Base-by-base conservation (phyloP, 371 early-diverging fungal genomes). In the Rhizopus sp. region DNA sequence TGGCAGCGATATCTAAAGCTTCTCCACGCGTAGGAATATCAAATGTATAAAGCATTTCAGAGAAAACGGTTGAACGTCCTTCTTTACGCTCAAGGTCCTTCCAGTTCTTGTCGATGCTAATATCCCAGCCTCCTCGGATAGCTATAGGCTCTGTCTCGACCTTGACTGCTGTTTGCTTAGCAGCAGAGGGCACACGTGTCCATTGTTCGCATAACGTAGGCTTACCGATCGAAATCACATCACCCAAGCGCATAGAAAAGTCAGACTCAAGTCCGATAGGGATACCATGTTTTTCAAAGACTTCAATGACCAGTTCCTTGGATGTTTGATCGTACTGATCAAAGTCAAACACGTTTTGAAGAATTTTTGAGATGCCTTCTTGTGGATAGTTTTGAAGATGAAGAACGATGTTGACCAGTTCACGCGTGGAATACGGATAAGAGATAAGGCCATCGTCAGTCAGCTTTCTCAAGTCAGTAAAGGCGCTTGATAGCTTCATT, bases 341-440 rank as follows among this genome's bases (percentile, higher is more conserved):
- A 65, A 92, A 92, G 62, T 93, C 93, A 69, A 93, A 91, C 0
- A 93, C 90, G 53, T 93, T 92, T 55, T 87, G 85, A 42, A 93
- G 68, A 15, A 88, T 86, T 47, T 85, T 82, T 42, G 87, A 82
- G 30, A 91, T 82, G 15, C 88, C 85, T 66, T 92, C 91, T 34
- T 80, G 77, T 10, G 92, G 92, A 60, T 82, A 92, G 16, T 59
- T 73, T 67, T 91, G 84, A 75, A 90, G 79, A 64, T 92, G 91
- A 30, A 80, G 77, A 8, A 90, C 91, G 59, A 93, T 81, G 45
- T 90, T 88, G 32, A 93, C 90, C 37, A 93, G 69, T 64, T 93
- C 93, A 60, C 93, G 86, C 0, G 91, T 88, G 7, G 92, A 92
- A 69, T 93, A 93, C n/a, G 93, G 93, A 55, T 93, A 93, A 1